These are phyloP conservation scores for Plectosphaerella cucumerina DNA, from an alignment of 2,329 filamentous ascomycete species.

Conservation along the genomic window DNA sequence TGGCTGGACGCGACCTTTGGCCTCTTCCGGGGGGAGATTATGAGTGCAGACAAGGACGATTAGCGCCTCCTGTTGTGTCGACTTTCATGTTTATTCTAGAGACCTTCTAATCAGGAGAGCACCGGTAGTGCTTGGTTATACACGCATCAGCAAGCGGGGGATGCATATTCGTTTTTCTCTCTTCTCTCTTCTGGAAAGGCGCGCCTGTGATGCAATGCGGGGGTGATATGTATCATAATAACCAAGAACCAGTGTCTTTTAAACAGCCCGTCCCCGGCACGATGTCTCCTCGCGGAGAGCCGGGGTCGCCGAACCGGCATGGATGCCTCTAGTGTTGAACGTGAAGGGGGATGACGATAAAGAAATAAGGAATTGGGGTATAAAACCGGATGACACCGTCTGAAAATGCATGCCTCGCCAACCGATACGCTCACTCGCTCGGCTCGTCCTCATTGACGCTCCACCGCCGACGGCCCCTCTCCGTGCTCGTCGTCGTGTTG, in stretches of 20 bases:
- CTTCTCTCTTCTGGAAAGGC: no score
- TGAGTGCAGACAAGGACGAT: conserved; percentile 55
- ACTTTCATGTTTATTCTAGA: not conserved
- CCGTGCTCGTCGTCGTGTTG: not conserved
- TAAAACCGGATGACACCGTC: not conserved
- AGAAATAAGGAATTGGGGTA: no score
- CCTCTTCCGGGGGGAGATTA: conserved; percentile 56
- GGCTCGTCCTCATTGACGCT: conserved; percentile 2
- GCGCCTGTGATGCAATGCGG: no score
- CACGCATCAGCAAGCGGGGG: not conserved
- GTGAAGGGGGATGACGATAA: not conserved
- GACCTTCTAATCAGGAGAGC: not conserved
- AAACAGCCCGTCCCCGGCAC: not conserved
- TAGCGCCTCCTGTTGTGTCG: no score
- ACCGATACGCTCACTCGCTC: not conserved
- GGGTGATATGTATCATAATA: no score
- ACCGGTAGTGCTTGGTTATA: not conserved
- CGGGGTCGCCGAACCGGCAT: not conserved
- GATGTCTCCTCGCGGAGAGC: not conserved
- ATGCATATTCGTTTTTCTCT: not conserved
- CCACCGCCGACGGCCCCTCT: not conserved
- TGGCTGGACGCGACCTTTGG: conserved; percentile 56
- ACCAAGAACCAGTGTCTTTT: not conserved
- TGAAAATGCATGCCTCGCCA: not conserved
- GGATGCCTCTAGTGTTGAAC: not conserved